Base-by-base conservation (phyloP, 805 yeast species). In the Saccharomycopsis capsularis region DNA sequence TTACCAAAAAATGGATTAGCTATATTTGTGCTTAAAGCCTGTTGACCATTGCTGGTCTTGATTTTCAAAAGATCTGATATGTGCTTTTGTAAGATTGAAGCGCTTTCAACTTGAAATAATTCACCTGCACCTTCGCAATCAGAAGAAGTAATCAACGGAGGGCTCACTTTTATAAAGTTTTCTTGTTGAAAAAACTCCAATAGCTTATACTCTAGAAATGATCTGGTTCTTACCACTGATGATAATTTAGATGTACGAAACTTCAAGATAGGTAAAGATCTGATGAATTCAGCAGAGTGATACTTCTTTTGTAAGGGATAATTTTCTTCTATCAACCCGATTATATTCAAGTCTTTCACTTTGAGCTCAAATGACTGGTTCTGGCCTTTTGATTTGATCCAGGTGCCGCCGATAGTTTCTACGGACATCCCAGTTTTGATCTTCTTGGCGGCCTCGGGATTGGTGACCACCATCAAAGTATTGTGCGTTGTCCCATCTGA, bases 121-220 rank as follows among this genome's bases (percentile, higher is more conserved):
- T 93, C 98, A 3, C 98, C 98, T 2, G 95, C 97, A 16, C 99
- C 98, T 67, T 93, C 99, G 62, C 98, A 91, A 63, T 93, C 99
- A 1, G 95, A 79, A 9, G 86, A 71, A 0, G 99, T 93, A 21
- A 91, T 67, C 11, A 91, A 58, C 5, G 99, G 99, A 2, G 98
- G 95, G 23, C 81, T 71, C 0, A 86, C 88, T 66, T 87, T 90
- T 13, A 72, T 65, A 56, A 86, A 88, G 13, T 74, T 74, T 18
- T 73, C 57, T 0, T 59, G 48, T 18, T 69, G 66, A 62, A 87
- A 86, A 57, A 77, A 86, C 2, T 67, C 67, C 37, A 71, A 65
- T 5, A 89, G 57, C 27, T 69, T 63, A 1, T 67, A 55, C 56
- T 87, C 88, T 1, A 85, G 69, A 41, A 68, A 68, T 0, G 96